Base-by-base conservation (phyloP, 2,329 filamentous ascomycete genomes). In the Emericellopsis cladophorae region DNA sequence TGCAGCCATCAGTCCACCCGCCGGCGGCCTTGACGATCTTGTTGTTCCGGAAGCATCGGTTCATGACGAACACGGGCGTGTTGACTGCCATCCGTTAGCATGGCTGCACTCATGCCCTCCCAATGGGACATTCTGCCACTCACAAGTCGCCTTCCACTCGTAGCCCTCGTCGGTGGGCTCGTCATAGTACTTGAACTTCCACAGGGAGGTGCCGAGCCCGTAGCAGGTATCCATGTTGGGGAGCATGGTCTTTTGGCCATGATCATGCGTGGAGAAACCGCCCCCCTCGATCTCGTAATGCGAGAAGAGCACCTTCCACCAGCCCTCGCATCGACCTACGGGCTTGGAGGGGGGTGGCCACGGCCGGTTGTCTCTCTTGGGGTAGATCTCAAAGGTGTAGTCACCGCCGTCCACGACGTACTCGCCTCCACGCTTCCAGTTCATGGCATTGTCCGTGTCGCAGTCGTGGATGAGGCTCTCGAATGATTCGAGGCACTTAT, bases 371-470 rank as follows among this genome's bases (percentile, higher is more conserved):
- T 33, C 31, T 16, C 45, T 34, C 31, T 40, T 46, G 35, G 46
- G 37, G 40, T 46, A 46, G 35, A 57, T 38, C 33, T 46, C 36
- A 40, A 52, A 56, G 12, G 51, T 53, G 45, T 51, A 49, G 34
- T 50, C 43, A 31, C 51, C 52, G 31, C 44, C 45, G 9, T 26
- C 11, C 7, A 7, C 9, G 6, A 47, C 45, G 16, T 42, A 52
- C 37, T 44, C 44, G 18, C 54, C 52, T 34, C 53, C 53, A 37
- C 45, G 46, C 45, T 56, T 55, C 53, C 52, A 57, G 46, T 58
- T 54, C 46, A 58, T 46, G 16, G 32, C 7, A 34, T 51, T 50
- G 45, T 55, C 57, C 2, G 40, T 42, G 45, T 58, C 54, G 43
- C 56, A 58, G 33, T 45, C 42, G 43, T 58, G 45, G 44, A 58